A percentile compares a stretch with the other conserved stretches of the same genome.
Evolutionary conservation across 768 basidiomycete genomes (phyloP).

Genomic region (Auriscalpium microsporum): DNA sequence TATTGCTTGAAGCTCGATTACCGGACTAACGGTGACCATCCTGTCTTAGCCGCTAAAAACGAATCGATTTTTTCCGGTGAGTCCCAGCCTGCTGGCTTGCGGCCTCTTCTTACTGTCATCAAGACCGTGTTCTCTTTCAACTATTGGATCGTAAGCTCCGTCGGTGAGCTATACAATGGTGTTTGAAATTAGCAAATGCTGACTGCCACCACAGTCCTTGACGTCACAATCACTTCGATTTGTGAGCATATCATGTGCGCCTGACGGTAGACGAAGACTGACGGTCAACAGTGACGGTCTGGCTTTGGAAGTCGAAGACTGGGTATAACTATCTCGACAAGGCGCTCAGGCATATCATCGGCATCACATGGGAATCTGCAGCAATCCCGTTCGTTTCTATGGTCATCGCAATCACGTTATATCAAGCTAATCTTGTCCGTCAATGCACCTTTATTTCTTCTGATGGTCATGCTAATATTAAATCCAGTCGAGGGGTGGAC

Average conservation of each 20-base stretch:
- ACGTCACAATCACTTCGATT: constrained; percentile 31
- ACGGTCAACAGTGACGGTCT: constrained; percentile 28
- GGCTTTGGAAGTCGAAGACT: constrained; percentile 32
- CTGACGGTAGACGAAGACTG: background rate
- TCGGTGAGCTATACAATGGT: constrained; percentile 23
- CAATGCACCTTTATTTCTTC: constrained; percentile 3
- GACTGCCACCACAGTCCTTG: constrained; percentile 26
- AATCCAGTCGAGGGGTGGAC: constrained; percentile 2
- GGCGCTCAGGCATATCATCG: constrained; percentile 30
- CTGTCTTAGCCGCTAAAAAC: constrained; percentile 6
- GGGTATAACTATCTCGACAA: constrained; percentile 29
- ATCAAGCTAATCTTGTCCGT: constrained; percentile 25
- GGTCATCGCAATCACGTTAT: constrained; percentile 23
- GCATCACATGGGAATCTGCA: constrained; percentile 33
- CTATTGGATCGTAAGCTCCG: constrained; percentile 37
- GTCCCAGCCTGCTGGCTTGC: too few relatives aligned
- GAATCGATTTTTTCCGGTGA: constrained; percentile 4
- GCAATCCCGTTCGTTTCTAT: constrained; percentile 27
- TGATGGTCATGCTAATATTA: background rate
- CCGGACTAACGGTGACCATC: background rate
- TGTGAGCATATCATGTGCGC: constrained; percentile 20
- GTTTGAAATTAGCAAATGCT: constrained; percentile 6
- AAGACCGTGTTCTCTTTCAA: constrained; percentile 36
- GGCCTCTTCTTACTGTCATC: background rate
- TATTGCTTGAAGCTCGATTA: background rate